Conservation (phyloP, 2,329 filamentous ascomycete species). For the Fusarium camptoceras region DNA sequence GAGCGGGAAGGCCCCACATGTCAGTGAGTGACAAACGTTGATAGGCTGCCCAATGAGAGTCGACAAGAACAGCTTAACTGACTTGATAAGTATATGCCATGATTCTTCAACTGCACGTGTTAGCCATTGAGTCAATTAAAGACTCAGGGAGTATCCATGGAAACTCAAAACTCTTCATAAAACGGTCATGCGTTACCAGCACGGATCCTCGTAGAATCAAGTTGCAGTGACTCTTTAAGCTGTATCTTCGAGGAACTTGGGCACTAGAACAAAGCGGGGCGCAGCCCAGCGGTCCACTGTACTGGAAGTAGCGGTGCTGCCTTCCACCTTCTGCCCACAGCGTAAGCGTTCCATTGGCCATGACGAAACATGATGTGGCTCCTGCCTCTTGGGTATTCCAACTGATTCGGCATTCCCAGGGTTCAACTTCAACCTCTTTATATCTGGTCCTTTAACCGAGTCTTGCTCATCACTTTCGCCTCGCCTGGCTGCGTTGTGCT, state of each 20-base stretch:
- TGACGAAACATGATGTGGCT: conserved; percentile 46
- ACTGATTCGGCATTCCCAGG: conserved; percentile 25
- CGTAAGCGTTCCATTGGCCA: conserved; percentile 43
- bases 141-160: neutral
- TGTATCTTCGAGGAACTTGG: conserved; percentile 13
- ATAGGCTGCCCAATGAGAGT: conserved; percentile 6
- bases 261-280: conserved; percentile 39
- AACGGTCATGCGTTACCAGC: neutral
- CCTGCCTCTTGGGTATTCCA: conserved; percentile 26
- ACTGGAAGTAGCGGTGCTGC: conserved; percentile 39
- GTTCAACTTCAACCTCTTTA: conserved; percentile 25
- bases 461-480: conserved; percentile 4
- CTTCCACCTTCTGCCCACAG: conserved; percentile 39
- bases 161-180: neutral
- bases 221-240: neutral
- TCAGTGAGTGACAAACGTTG: conserved; percentile 5
- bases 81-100: neutral
- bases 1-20: conserved; percentile 25
- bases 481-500: neutral
- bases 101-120: neutral
- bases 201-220: neutral
- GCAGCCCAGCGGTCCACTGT: conserved; percentile 32
- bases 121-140: neutral
- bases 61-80: neutral
- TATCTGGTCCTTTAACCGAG: conserved; percentile 2